Evolutionary conservation across 192 early-diverging fungal genomes (phyloP).

Genomic region (Entomortierella parvispora): DNA sequence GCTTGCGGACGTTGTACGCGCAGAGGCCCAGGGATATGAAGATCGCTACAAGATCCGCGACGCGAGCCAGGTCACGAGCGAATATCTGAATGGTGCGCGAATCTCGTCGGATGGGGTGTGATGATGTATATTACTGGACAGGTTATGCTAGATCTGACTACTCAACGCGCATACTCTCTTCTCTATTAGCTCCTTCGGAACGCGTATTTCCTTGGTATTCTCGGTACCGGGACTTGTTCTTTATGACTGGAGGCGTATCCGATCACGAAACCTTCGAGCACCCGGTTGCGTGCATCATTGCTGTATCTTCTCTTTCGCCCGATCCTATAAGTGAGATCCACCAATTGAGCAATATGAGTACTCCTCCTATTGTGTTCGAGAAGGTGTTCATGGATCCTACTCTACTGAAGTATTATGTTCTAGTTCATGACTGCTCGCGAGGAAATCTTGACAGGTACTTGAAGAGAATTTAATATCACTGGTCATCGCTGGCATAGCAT

Average conservation of each 20-base stretch:
- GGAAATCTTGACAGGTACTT: slow-evolving; percentile 65
- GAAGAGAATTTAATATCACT: slow-evolving; percentile 6
- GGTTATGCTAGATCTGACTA: too few species aligned
- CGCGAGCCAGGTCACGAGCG: slow-evolving; percentile 56
- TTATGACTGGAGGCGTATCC: slow-evolving; percentile 70
- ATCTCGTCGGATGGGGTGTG: too few species aligned
- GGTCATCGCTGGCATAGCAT: neutral
- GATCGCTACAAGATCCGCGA: slow-evolving; percentile 49
- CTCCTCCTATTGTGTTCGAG: slow-evolving; percentile 66
- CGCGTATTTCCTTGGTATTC: slow-evolving; percentile 88
- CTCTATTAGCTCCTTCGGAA: slow-evolving; percentile 56
- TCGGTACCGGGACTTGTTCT: slow-evolving; percentile 72
- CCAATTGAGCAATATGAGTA: slow-evolving; percentile 62
- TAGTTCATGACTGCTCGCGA: slow-evolving; percentile 83
- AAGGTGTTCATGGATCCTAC: slow-evolving; percentile 82
- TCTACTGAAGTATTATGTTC: slow-evolving; percentile 82
- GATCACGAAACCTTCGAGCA: slow-evolving; percentile 97
- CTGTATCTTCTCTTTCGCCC: slow-evolving; percentile 68
- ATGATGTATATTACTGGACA: too few species aligned
- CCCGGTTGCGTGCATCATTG: slow-evolving; percentile 88
- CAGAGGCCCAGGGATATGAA: slow-evolving; percentile 14
- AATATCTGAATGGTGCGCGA: slow-evolving; percentile 55
- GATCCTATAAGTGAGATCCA: slow-evolving; percentile 81
- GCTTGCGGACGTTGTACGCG: slow-evolving; percentile 59
- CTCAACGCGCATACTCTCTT: neutral